phyloP scores from a whole-genome alignment of 2,329 filamentous ascomycete genomes.

The Botrytis cinerea region DNA sequence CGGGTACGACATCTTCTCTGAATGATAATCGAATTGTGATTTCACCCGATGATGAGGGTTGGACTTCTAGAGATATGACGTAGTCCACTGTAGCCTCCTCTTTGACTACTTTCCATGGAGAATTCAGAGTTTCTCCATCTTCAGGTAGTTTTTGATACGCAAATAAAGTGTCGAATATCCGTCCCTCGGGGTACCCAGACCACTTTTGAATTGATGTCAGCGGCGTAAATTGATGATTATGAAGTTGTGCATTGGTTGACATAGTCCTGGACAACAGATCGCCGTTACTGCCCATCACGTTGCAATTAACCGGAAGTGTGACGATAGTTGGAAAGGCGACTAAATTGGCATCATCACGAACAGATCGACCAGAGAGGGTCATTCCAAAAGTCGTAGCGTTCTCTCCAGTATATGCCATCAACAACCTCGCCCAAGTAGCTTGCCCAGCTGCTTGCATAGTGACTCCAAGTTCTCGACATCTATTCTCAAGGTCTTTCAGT shows the following conservation, averaged over 20 bases:
- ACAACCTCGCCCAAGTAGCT: conserved; percentile 73
- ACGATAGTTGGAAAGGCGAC: conserved; percentile 77
- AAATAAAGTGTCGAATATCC: conserved; percentile 82
- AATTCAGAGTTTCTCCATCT: conserved; percentile 28
- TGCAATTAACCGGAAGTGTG: conserved; percentile 72
- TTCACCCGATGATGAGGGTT: conserved; percentile 51
- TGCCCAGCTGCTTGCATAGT: conserved; percentile 76
- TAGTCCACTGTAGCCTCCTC: conserved; percentile 77
- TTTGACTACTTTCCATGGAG: conserved; percentile 60
- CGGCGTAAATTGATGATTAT: conserved; percentile 71
- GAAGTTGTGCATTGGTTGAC: conserved; percentile 61
- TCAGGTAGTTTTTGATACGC: conserved; percentile 69
- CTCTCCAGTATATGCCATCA: conserved; percentile 78
- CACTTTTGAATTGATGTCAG: conserved; percentile 72
- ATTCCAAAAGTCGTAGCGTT: conserved; percentile 73
- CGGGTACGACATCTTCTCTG: conserved; percentile 63
- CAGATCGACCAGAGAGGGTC: conserved; percentile 72
- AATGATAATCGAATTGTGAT: conserved; percentile 68
- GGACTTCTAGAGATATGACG: conserved; percentile 76
- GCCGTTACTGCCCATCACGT: conserved; percentile 54
- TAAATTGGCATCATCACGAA: conserved; percentile 57
- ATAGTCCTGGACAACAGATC: conserved; percentile 65
- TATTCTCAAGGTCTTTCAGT: conserved; percentile 52
- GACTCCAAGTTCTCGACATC: conserved; percentile 60
- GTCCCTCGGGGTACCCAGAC: conserved; percentile 63